Conservation (phyloP, 805 yeast species). For the Cyberlindnera petersonii region DNA sequence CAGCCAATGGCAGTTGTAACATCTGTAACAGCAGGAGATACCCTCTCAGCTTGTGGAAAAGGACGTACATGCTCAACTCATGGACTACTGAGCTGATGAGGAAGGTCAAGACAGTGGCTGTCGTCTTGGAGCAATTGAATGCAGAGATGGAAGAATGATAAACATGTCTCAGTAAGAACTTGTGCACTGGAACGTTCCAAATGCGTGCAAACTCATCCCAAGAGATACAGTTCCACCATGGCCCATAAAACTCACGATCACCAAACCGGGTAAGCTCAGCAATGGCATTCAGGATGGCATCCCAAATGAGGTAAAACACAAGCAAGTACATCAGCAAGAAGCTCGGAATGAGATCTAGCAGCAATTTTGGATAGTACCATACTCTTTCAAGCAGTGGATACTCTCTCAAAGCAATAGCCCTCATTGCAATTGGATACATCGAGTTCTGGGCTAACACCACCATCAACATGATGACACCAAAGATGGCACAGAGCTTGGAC, state of each 20-base stretch:
- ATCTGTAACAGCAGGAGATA: slow-evolving; percentile 78
- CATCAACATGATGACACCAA: slow-evolving; percentile 85
- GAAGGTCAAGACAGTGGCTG: slow-evolving; percentile 77
- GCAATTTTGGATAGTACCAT: slow-evolving; percentile 49
- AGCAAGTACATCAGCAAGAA: slow-evolving; percentile 72
- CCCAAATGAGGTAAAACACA: slow-evolving; percentile 91
- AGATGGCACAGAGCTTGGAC: slow-evolving; percentile 70
- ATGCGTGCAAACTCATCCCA: slow-evolving; percentile 92
- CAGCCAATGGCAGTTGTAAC: slow-evolving; percentile 79
- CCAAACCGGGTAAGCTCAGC: slow-evolving; percentile 87
- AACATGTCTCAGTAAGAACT: slow-evolving; percentile 85
- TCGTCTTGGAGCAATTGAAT: slow-evolving; percentile 54
- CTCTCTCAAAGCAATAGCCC: slow-evolving; percentile 51
- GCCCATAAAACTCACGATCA: slow-evolving; percentile 89
- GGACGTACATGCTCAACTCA: slow-evolving; percentile 87
- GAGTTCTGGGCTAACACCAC: slow-evolving; percentile 70
- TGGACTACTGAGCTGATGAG: slow-evolving; percentile 78
- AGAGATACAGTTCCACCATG: slow-evolving; percentile 95
- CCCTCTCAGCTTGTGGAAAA: slow-evolving; percentile 76
- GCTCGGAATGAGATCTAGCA: slow-evolving; percentile 75
- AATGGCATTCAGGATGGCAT: slow-evolving; percentile 80
- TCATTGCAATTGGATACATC: slow-evolving; percentile 68
- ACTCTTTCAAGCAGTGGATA: slow-evolving; percentile 45
- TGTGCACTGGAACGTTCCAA: slow-evolving; percentile 95
- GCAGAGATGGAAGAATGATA: slow-evolving; percentile 87